These are phyloP conservation scores for Pythium pyrilobum DNA, from an alignment of 352 stramenopile species.

Conservation along the genomic window DNA sequence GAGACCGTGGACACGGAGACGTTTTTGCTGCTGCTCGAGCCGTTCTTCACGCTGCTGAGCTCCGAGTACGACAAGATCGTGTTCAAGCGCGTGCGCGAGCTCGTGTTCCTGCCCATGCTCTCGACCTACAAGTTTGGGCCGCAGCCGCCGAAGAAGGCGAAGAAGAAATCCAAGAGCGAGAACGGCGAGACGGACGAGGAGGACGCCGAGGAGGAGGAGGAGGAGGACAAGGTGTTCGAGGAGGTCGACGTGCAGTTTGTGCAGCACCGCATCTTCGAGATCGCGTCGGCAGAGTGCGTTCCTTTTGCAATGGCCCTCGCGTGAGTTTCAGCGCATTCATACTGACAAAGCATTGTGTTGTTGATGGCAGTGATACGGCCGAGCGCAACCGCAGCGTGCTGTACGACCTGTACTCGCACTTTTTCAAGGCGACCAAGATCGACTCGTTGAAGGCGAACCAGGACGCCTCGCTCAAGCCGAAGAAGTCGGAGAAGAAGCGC, in stretches of 20 bases:
- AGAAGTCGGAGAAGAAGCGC: conserved; percentile 19
- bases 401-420: conserved; percentile 77
- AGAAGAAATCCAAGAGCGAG: conserved; percentile 16
- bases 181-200: conserved; percentile 15
- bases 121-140: conserved; percentile 60
- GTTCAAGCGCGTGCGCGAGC: conserved; percentile 71
- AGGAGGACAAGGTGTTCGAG: conserved; percentile 66
- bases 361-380: conserved; percentile 40
- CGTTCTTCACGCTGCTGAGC: conserved; percentile 75
- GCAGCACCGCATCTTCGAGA: conserved; percentile 76
- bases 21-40: conserved; percentile 72
- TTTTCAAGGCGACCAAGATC: conserved; percentile 60
- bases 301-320: neutral
- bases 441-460: conserved; percentile 66
- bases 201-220: conserved; percentile 40
- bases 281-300: conserved; percentile 68
- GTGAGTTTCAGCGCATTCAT: neutral
- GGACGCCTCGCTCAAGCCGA: conserved; percentile 17
- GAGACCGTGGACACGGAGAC: conserved; percentile 46
- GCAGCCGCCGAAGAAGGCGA: conserved; percentile 28
- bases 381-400: conserved; percentile 75
- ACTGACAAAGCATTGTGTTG: neutral
- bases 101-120: conserved; percentile 71
- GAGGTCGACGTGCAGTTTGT: conserved; percentile 53
- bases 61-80: conserved; percentile 77